Conservation (phyloP, 768 basidiomycete genomes). For the Xerocomellus chrysenteron region DNA sequence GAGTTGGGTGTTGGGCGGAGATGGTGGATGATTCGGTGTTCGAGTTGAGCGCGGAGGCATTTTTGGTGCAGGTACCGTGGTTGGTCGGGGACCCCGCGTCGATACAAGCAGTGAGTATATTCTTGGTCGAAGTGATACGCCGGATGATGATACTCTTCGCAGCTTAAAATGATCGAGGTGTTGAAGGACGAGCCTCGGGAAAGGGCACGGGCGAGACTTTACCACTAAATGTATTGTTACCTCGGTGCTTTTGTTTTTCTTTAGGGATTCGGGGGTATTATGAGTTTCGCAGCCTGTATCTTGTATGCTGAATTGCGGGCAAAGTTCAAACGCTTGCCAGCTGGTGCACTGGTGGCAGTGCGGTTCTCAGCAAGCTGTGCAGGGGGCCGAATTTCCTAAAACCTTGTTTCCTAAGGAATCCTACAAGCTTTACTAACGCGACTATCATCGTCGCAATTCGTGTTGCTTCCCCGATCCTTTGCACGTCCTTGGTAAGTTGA, state of each 20-base stretch:
- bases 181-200: not conserved
- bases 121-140: not conserved
- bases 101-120: constrained; percentile 4
- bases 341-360: too few relatives aligned
- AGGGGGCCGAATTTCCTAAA: too few relatives aligned
- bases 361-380: too few relatives aligned
- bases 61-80: constrained; percentile 5
- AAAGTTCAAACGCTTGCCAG: too few relatives aligned
- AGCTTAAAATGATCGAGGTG: not conserved
- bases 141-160: not conserved
- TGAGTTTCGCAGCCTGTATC: not conserved
- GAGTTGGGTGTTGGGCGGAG: not conserved
- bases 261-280: not conserved
- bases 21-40: constrained; percentile 8
- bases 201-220: not conserved
- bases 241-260: not conserved
- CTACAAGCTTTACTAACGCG: too few relatives aligned
- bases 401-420: too few relatives aligned
- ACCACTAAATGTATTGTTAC: not conserved
- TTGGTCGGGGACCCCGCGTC: not conserved
- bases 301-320: too few relatives aligned
- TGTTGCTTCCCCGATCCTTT: too few relatives aligned
- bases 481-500: too few relatives aligned
- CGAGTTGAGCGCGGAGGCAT: constrained; percentile 9
- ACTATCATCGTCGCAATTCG: too few relatives aligned